Conservation (phyloP, 2,329 filamentous ascomycete genomes). For the Trichoderma atroviride region DNA sequence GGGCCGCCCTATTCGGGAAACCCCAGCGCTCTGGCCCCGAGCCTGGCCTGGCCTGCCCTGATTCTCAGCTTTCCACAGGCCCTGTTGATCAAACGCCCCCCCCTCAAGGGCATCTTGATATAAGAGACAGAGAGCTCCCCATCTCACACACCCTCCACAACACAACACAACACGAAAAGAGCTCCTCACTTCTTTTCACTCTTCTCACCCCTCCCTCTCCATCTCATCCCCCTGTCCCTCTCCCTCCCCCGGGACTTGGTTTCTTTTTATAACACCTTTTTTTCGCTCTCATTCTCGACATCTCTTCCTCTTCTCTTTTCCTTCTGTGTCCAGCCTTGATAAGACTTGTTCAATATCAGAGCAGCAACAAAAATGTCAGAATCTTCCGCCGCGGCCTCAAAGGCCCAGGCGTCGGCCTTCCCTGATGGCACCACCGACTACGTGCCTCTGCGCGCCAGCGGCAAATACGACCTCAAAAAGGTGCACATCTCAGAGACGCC, state of each 20-base stretch:
- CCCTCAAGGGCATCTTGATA: background rate
- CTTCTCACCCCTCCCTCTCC: background rate
- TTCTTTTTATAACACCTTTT: conserved; percentile 9
- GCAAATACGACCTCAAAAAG: conserved; percentile 63
- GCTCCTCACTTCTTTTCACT: background rate
- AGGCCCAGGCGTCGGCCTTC: conserved; percentile 46
- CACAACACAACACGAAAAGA: background rate
- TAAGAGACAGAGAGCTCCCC: conserved; percentile 8
- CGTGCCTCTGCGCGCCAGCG: conserved; percentile 49
- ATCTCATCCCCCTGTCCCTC: background rate
- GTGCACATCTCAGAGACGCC: conserved; percentile 83
- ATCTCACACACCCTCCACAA: conserved; percentile 18
- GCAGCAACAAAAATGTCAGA: conserved; percentile 37
- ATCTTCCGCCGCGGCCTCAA: conserved; percentile 45
- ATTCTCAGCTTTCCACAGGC: background rate
- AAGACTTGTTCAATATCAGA: background rate
- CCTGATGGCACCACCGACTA: conserved; percentile 60
- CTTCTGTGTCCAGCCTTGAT: background rate
- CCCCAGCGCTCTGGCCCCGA: background rate
- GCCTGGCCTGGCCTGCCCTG: background rate
- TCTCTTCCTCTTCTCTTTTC: conserved; percentile 3
- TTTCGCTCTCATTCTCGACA: background rate
- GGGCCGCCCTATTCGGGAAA: background rate
- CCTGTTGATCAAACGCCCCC: background rate
- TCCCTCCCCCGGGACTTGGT: conserved; percentile 1